These are phyloP conservation scores for Apiospora kogelbergensis DNA, from an alignment of 2,329 filamentous ascomycete genomes.

Conservation along the genomic window DNA sequence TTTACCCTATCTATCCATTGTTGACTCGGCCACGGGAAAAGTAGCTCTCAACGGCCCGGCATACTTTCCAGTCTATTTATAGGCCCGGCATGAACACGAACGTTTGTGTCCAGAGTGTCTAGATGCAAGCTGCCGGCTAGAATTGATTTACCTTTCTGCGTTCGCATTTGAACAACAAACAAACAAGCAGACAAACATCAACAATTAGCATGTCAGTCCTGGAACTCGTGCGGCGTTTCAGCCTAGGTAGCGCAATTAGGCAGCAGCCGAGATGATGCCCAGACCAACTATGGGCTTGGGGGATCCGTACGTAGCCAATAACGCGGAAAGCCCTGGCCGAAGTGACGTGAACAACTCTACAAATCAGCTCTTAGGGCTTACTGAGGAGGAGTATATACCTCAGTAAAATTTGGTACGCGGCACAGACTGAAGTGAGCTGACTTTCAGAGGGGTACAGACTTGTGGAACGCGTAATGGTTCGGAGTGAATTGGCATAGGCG, in stretches of 20 bases:
- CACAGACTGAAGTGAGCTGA: background rate
- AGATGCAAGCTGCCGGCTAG: background rate
- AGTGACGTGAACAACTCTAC: background rate
- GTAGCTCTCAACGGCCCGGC: background rate
- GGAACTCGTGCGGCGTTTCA: background rate
- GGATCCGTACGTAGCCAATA: background rate
- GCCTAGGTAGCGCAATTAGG: background rate
- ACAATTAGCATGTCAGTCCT: no score
- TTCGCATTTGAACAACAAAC: background rate
- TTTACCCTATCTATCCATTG: background rate
- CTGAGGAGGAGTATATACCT: background rate
- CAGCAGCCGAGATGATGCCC: slow-evolving; percentile 1
- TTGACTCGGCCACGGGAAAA: background rate
- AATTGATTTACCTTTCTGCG: background rate
- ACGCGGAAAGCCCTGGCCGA: background rate
- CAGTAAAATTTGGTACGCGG: no score
- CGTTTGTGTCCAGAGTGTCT: background rate
- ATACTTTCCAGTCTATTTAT: slow-evolving; percentile 4
- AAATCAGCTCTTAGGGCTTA: background rate
- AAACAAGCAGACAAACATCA: background rate
- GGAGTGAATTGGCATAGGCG: background rate
- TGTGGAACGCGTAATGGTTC: background rate
- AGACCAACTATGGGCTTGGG: background rate
- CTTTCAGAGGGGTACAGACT: background rate
- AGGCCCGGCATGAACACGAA: background rate